phyloP scores from a whole-genome alignment of 306 rosid species.

The Cicer chorassanicum region DNA sequence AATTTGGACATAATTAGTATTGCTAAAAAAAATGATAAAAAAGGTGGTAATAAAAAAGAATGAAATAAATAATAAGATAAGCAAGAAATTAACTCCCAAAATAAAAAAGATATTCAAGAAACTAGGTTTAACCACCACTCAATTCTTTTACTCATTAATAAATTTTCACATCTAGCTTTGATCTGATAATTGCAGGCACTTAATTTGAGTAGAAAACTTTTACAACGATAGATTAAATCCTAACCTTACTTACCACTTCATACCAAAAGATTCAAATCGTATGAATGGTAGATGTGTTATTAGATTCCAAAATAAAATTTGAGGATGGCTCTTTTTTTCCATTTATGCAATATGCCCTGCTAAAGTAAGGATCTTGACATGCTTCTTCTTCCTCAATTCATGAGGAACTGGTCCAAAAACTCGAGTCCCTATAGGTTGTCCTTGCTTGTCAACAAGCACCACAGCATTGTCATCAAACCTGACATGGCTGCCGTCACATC shows the following conservation, averaged over 20 bases:
- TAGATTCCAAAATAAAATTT: constrained; percentile 33
- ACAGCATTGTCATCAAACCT: constrained; percentile 92
- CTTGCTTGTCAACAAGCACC: constrained; percentile 90
- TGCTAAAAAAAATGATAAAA: too few relatives aligned
- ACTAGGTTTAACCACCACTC: too few relatives aligned
- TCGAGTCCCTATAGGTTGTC: constrained; percentile 95
- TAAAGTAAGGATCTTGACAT: constrained; percentile 87
- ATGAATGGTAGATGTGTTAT: constrained; percentile 1
- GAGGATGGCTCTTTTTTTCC: constrained; percentile 22
- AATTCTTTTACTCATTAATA: too few relatives aligned
- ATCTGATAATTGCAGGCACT: neutral
- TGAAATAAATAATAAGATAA: too few relatives aligned
- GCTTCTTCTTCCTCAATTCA: constrained; percentile 76
- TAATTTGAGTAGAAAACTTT: neutral
- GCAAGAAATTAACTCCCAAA: too few relatives aligned
- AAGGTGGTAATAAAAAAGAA: too few relatives aligned
- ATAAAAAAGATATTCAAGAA: too few relatives aligned
- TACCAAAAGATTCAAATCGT: neutral
- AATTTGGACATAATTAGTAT: too few relatives aligned
- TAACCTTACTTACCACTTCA: constrained; percentile 10
- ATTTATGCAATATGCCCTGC: constrained; percentile 77
- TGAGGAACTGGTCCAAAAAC: constrained; percentile 95
- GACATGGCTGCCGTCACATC: constrained; percentile 93
- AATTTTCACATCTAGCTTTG: too few relatives aligned
- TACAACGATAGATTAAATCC: neutral